Conservation (phyloP, 768 basidiomycete genomes). For the Melanogaster broomeanus region DNA sequence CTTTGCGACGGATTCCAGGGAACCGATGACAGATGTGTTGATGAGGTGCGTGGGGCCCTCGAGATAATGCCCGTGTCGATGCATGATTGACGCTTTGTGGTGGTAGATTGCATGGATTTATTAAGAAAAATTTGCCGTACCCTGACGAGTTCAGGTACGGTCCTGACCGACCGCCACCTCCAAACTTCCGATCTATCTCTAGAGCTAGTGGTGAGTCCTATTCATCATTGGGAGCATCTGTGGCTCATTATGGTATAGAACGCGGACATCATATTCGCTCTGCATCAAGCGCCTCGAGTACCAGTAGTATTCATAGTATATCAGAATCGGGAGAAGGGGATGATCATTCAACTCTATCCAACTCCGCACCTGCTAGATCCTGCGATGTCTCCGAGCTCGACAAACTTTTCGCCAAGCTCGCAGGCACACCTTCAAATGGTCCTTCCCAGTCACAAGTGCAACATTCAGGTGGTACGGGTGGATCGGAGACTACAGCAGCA, state of each 20-base stretch:
- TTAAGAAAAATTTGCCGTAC: constrained; percentile 66
- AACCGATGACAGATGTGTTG: constrained; percentile 73
- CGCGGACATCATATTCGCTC: constrained; percentile 28
- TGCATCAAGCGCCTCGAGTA: constrained; percentile 34
- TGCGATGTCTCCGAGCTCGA: constrained; percentile 40
- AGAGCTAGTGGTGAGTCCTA: constrained; percentile 27
- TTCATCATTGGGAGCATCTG: not conserved
- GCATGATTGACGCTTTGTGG: not conserved
- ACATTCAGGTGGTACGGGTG: constrained; percentile 21
- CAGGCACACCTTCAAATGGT: constrained; percentile 2
- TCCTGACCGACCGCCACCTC: constrained; percentile 64
- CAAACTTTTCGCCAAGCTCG: constrained; percentile 45
- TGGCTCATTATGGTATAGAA: constrained; percentile 20
- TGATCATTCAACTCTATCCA: constrained; percentile 10
- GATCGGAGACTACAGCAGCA: constrained; percentile 37
- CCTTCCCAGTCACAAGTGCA: constrained; percentile 13
- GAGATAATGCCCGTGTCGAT: too few relatives aligned
- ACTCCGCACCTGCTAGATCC: constrained; percentile 13
- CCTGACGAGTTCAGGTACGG: constrained; percentile 74
- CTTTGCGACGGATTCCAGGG: constrained; percentile 65
- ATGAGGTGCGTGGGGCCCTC: constrained; percentile 50
- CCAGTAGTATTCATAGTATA: constrained; percentile 37
- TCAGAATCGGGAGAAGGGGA: constrained; percentile 33
- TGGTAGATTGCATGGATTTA: constrained; percentile 61
- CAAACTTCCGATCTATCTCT: constrained; percentile 42